phyloP scores from a whole-genome alignment of 257 asterid species.

The Ilex asprella region DNA sequence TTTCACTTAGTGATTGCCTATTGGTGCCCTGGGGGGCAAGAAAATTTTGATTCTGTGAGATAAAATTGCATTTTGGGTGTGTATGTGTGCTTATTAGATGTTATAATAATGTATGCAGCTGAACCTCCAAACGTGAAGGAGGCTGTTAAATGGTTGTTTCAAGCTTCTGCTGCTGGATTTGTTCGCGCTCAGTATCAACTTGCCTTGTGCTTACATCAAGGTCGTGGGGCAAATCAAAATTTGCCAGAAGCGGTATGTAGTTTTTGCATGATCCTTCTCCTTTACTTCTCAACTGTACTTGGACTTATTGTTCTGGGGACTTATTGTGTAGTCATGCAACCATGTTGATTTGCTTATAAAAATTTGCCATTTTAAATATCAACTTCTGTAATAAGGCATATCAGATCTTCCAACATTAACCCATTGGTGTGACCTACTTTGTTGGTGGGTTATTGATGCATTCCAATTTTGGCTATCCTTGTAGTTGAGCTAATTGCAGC shows the following conservation, averaged over 20 bases:
- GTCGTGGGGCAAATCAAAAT: conserved; percentile 49
- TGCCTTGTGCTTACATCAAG: conserved; percentile 85
- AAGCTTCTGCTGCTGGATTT: conserved; percentile 69
- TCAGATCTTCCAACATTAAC: not conserved
- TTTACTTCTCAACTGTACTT: not conserved
- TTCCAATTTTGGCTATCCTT: not conserved
- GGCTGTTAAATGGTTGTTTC: conserved; percentile 66
- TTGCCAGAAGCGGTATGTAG: conserved; percentile 63
- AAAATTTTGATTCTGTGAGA: too few relatives aligned
- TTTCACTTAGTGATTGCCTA: too few relatives aligned
- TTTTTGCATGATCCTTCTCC: conserved; percentile 3
- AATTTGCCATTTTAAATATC: not conserved
- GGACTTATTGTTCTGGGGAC: not conserved
- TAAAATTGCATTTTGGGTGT: too few relatives aligned
- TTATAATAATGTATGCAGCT: conserved; percentile 35
- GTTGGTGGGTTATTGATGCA: not conserved
- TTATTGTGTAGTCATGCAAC: not conserved
- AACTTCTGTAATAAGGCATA: not conserved
- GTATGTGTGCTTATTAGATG: not conserved
- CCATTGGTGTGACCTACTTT: not conserved
- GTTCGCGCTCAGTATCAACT: conserved; percentile 95
- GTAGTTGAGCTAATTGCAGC: not conserved
- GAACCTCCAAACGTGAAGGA: conserved; percentile 50
- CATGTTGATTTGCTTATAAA: not conserved
- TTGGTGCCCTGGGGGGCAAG: too few relatives aligned